Evolutionary conservation across 805 yeast genomes (phyloP), one percentile per base, ranked within the genome.

Genomic region (Kazachstania viticola): DNA sequence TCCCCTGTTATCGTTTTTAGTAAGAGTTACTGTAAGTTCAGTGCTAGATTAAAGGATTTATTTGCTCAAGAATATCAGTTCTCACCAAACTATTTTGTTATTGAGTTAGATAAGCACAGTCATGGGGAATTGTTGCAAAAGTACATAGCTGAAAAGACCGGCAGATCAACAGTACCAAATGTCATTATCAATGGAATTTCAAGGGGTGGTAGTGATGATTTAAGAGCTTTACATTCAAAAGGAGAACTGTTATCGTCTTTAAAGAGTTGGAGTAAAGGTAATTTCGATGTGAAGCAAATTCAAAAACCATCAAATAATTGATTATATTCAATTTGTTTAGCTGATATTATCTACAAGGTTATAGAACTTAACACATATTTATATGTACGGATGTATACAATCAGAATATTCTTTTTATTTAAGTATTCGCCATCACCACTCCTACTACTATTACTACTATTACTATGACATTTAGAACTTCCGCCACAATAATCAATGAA

Each of bases 111-210:
- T 57, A 66, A 65, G 46, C 94, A 84, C 53, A 64, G 68, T 30
- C 68, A 83, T 51, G 96, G 96, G 2, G 54, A 60, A 3, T 79
- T 70, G 39, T 65, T 91, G 38, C 96, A 87, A 57, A 70, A 63
- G 13, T 78, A 79, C 54, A 65, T 91, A 32, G 78, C 67, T 13
- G 62, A 66, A 31, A 55, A 67, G 35, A 73, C 94, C 4, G 93
- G 91, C 5, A 73, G 95, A 44, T 60, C 60, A 18, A 88, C 97
- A 0, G 98, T 91, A 11, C 98, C 98, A 17, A 91, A 91, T 51
- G 70, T 91, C 14, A 64, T 83, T 33, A 70, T 88, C 33, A 79
- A 75, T 34, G 79, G 80, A 7, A 54, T 68, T 17, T 76, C 88
- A 29, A 68, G 80, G 42, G 98, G 98, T 25, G 98, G 98, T 3